phyloP scores from a whole-genome alignment of 1,284 basidiomycete species.

The Leccinum pachyderme region DNA sequence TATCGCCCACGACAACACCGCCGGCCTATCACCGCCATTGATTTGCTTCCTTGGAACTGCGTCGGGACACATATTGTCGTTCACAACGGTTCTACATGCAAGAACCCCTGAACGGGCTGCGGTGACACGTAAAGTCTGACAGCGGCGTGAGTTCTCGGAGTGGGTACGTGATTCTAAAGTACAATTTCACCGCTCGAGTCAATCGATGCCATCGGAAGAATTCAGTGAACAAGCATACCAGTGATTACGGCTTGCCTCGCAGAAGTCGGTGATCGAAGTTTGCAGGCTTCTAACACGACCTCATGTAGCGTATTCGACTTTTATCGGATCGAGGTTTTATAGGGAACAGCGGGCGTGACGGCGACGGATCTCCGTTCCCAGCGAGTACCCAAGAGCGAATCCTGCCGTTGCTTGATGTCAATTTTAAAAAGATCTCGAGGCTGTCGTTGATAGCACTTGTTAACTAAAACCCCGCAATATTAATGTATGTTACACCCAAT shows the following conservation, averaged over 20 bases:
- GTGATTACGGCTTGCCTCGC: slow-evolving; percentile 17
- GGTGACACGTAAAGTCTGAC: slow-evolving; percentile 34
- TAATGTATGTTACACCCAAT: background rate
- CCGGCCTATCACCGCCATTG: slow-evolving; percentile 31
- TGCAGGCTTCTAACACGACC: slow-evolving; percentile 21
- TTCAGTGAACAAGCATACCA: slow-evolving; percentile 9
- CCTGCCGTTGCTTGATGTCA: slow-evolving; percentile 7
- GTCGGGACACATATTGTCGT: slow-evolving; percentile 11
- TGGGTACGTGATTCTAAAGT: slow-evolving; percentile 24
- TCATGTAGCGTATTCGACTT: slow-evolving; percentile 13
- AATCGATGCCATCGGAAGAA: slow-evolving; percentile 36
- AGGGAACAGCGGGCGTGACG: slow-evolving; percentile 21
- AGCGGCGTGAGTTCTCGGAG: slow-evolving; percentile 24
- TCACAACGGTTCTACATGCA: slow-evolving; percentile 8
- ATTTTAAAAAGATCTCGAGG: slow-evolving; percentile 4
- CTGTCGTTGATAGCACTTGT: background rate
- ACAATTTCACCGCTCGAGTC: slow-evolving; percentile 18
- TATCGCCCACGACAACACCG: slow-evolving; percentile 13
- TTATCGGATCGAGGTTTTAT: slow-evolving; percentile 24
- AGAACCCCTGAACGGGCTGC: slow-evolving; percentile 5
- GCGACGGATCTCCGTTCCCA: slow-evolving; percentile 28
- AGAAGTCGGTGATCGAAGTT: slow-evolving; percentile 16
- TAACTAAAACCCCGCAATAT: background rate
- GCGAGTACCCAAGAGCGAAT: slow-evolving; percentile 30
- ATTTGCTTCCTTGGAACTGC: slow-evolving; percentile 17